Evolutionary conservation across 129 eudicot species (phyloP).

Genomic region (Tanacetum coccineum): DNA sequence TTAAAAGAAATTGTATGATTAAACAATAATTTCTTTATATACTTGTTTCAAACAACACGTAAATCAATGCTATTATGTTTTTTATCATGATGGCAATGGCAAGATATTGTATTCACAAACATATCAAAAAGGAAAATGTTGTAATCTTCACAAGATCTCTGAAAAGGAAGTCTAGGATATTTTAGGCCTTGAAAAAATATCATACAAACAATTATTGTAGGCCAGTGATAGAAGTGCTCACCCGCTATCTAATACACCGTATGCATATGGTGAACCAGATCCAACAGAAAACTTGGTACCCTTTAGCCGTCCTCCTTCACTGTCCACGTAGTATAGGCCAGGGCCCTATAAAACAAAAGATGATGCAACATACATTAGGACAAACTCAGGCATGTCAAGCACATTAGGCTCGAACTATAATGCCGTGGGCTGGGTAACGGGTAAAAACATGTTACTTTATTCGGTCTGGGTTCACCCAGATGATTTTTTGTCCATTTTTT

Average conservation of each 20-base stretch:
- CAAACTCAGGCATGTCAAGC: neutral
- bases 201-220: neutral
- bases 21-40: too few species aligned
- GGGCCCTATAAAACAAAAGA: slow-evolving; percentile 53
- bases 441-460: neutral
- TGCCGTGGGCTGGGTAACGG: neutral
- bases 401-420: neutral
- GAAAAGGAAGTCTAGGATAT: neutral
- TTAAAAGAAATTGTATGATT: too few species aligned
- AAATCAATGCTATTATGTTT: neutral
- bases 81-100: neutral
- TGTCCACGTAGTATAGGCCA: slow-evolving; percentile 87
- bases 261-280: slow-evolving; percentile 96
- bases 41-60: neutral
- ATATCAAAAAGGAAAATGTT: neutral
- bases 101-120: neutral
- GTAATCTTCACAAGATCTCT: neutral
- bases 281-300: slow-evolving; percentile 90
- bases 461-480: neutral
- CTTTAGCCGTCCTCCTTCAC: slow-evolving; percentile 94
- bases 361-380: neutral
- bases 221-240: slow-evolving; percentile 19
- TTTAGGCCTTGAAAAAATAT: neutral
- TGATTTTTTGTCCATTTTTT: too few species aligned
- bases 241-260: slow-evolving; percentile 94